Evolutionary conservation across 2,329 filamentous ascomycete species (phyloP).

Genomic region (Aspergillus sojae): DNA sequence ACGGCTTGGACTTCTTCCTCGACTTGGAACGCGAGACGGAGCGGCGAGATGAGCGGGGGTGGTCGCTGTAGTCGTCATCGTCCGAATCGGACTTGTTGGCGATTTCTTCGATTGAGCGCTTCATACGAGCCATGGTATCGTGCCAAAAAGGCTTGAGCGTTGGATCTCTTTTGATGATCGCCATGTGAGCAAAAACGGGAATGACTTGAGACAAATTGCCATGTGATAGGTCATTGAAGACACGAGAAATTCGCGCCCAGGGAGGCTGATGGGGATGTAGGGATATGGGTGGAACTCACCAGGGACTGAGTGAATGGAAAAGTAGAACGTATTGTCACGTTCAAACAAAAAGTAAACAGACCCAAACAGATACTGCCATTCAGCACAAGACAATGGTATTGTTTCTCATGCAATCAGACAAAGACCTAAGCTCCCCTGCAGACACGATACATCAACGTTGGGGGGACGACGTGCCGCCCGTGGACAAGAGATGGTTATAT

Average conservation of each 20-base stretch:
- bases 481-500: slow-evolving; percentile 20
- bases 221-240: background rate
- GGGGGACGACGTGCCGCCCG: background rate
- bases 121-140: slow-evolving; percentile 38
- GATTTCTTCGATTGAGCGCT: slow-evolving; percentile 48
- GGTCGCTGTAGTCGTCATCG: slow-evolving; percentile 49
- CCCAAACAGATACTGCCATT: slow-evolving; percentile 13
- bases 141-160: slow-evolving; percentile 5
- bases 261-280: background rate
- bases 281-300: background rate
- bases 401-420: slow-evolving; percentile 8
- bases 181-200: background rate
- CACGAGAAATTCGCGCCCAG: background rate
- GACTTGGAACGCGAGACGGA: slow-evolving; percentile 33
- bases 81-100: slow-evolving; percentile 48
- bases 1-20: slow-evolving; percentile 37
- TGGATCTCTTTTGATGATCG: background rate
- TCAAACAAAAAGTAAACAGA: slow-evolving; percentile 2
- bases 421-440: background rate
- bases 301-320: background rate
- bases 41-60: slow-evolving; percentile 32
- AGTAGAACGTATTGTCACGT: background rate
- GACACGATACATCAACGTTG: slow-evolving; percentile 19
- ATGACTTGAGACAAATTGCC: background rate
- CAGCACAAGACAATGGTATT: slow-evolving; percentile 7